These are phyloP conservation scores for Dysphania ambrosioides DNA, from an alignment of 148 eudicot species.

Conservation along the genomic window DNA sequence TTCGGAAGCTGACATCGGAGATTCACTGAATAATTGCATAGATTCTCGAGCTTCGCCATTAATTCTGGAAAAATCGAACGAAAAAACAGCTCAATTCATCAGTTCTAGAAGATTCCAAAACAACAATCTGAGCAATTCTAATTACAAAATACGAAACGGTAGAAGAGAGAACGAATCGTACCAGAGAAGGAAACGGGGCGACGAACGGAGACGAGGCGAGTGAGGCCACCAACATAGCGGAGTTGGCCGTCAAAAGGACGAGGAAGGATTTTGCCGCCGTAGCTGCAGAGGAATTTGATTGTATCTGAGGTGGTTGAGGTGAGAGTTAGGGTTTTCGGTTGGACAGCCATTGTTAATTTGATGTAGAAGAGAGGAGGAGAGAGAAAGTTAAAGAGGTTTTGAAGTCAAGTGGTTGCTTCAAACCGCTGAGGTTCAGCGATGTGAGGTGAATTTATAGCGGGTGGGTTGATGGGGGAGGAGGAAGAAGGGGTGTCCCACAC, in stretches of 20 bases:
- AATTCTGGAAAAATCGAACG: conserved; percentile 41
- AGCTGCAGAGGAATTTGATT: conserved; percentile 74
- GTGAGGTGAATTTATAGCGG: conserved; percentile 23
- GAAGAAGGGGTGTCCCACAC: conserved; percentile 12
- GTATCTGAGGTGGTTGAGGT: background rate
- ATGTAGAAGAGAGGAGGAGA: background rate
- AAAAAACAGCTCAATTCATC: background rate
- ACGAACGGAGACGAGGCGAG: conserved; percentile 65
- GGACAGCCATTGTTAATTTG: conserved; percentile 4
- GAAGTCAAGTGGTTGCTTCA: conserved; percentile 25
- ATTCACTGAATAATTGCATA: conserved; percentile 52
- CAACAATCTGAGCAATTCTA: background rate
- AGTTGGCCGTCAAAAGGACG: conserved; percentile 71
- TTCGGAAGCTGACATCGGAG: conserved; percentile 66
- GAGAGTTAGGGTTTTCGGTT: conserved; percentile 8
- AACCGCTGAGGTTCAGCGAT: conserved; percentile 16
- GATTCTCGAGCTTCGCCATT: conserved; percentile 53
- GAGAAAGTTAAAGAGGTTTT: background rate
- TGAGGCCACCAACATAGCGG: conserved; percentile 76
- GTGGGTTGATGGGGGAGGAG: too few relatives aligned
- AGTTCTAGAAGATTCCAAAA: background rate
- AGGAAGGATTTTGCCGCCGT: conserved; percentile 75
- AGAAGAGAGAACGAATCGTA: background rate
- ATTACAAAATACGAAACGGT: background rate
- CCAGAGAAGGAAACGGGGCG: conserved; percentile 59